These are phyloP conservation scores for Suillus placidus DNA, from an alignment of 768 basidiomycete genomes.

Conservation along the genomic window DNA sequence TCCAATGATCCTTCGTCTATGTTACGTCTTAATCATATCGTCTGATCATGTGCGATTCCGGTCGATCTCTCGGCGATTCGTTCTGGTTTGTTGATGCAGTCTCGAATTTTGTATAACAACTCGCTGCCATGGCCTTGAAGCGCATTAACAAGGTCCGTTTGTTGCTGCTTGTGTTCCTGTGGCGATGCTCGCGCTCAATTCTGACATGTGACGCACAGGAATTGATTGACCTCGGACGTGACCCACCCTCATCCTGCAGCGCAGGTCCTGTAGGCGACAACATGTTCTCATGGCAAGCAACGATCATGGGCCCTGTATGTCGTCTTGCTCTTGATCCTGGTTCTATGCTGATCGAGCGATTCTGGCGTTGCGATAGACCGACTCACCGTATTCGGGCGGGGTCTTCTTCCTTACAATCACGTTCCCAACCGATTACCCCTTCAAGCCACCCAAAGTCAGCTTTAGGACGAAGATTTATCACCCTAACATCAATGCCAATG, in stretches of 20 bases:
- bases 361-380: slow-evolving; percentile 59
- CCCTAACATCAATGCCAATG: slow-evolving; percentile 99
- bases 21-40: slow-evolving; percentile 14
- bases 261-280: slow-evolving; percentile 98
- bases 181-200: slow-evolving; percentile 20
- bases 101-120: slow-evolving; percentile 15
- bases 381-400: slow-evolving; percentile 98
- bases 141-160: slow-evolving; percentile 95
- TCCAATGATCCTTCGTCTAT: slow-evolving; percentile 4
- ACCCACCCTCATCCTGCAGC: slow-evolving; percentile 99
- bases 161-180: slow-evolving; percentile 9
- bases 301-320: slow-evolving; percentile 98
- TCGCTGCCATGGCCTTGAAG: slow-evolving; percentile 83
- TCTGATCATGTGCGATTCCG: slow-evolving; percentile 43
- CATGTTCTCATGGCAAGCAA: slow-evolving; percentile 99
- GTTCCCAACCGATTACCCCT: slow-evolving; percentile 98
- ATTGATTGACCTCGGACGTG: slow-evolving; percentile 98
- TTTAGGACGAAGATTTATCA: slow-evolving; percentile 99
- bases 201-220: slow-evolving; percentile 57
- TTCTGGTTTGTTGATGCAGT: slow-evolving; percentile 18
- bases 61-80: slow-evolving; percentile 33
- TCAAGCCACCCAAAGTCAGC: slow-evolving; percentile 99
- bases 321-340: slow-evolving; percentile 5
- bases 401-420: slow-evolving; percentile 97
- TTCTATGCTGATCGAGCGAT: slow-evolving; percentile 20